A percentile compares a stretch with the other conserved stretches of the same genome.
These are phyloP conservation scores for Tilletia indica DNA, from an alignment of 1,284 basidiomycete species.

Conservation along the genomic window DNA sequence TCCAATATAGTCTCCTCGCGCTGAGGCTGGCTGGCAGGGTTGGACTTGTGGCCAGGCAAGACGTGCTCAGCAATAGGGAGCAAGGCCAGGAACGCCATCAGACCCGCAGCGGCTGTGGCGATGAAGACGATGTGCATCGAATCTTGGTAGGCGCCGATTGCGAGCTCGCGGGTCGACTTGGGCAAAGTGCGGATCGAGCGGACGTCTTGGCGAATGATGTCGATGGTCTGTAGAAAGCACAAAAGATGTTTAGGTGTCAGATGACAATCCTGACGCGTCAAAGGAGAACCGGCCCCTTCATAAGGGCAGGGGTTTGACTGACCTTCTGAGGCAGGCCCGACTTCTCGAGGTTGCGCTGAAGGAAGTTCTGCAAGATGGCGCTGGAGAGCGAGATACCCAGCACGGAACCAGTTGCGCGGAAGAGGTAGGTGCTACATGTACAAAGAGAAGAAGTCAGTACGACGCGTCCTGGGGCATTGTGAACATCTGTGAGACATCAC, in stretches of 20 bases:
- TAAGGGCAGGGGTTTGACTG: conserved; percentile 11
- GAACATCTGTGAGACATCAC: neutral
- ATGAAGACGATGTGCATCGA: conserved; percentile 57
- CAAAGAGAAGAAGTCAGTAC: neutral
- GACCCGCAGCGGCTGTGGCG: conserved; percentile 48
- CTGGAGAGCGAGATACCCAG: conserved; percentile 57
- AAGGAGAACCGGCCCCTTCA: no score
- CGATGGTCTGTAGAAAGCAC: conserved; percentile 32
- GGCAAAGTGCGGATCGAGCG: conserved; percentile 42
- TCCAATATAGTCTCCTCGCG: conserved; percentile 38
- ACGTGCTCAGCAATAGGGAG: conserved; percentile 55
- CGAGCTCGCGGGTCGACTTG: conserved; percentile 29
- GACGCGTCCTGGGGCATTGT: neutral
- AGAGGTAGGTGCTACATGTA: conserved; percentile 49
- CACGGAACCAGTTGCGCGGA: conserved; percentile 57
- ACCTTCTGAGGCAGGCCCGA: conserved; percentile 42
- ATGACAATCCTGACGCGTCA: no score
- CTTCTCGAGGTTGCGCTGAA: conserved; percentile 47
- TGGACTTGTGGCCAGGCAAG: conserved; percentile 50
- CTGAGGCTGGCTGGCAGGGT: conserved; percentile 29
- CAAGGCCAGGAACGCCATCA: conserved; percentile 49
- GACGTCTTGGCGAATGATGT: conserved; percentile 53
- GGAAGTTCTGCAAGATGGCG: conserved; percentile 56
- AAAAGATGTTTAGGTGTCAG: neutral
- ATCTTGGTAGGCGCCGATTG: conserved; percentile 54